These are phyloP conservation scores for Chlorella variabilis DNA, from an alignment of 163 green algal genomes.

Conservation along the genomic window DNA sequence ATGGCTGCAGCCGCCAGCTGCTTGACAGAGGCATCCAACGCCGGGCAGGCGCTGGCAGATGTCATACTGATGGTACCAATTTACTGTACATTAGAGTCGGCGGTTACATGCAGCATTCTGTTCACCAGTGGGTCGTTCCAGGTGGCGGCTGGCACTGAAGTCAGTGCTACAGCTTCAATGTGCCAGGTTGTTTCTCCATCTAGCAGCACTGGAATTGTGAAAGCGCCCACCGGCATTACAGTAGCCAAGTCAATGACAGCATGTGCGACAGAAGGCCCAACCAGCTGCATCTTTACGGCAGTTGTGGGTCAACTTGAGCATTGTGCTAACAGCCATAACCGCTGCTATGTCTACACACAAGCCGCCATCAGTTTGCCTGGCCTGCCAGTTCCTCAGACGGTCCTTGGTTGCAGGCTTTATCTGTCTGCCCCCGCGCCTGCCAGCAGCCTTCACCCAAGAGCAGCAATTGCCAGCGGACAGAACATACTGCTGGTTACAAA, in stretches of 20 bases:
- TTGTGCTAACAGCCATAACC: not conserved
- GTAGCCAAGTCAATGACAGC: not conserved
- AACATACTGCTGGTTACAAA: not conserved
- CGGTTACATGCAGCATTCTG: not conserved
- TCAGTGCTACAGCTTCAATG: not conserved
- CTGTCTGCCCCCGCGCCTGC: not conserved
- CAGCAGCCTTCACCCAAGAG: not conserved
- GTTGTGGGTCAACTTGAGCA: not conserved
- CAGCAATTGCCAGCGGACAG: not conserved
- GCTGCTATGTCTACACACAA: not conserved
- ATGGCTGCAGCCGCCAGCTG: not conserved
- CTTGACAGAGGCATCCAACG: not conserved
- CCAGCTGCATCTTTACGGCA: too few relatives aligned
- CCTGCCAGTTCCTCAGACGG: not conserved
- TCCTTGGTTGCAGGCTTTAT: not conserved
- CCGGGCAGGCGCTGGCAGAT: not conserved
- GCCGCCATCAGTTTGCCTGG: not conserved
- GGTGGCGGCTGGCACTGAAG: not conserved
- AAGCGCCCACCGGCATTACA: too few relatives aligned
- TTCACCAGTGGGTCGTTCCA: not conserved
- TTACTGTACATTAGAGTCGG: not conserved
- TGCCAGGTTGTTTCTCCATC: not conserved
- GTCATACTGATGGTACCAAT: not conserved
- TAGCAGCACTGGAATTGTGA: not conserved
- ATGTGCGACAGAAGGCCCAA: too few relatives aligned